These are phyloP conservation scores for Ogataea paraovalis DNA, from an alignment of 805 yeast genomes.

Conservation along the genomic window DNA sequence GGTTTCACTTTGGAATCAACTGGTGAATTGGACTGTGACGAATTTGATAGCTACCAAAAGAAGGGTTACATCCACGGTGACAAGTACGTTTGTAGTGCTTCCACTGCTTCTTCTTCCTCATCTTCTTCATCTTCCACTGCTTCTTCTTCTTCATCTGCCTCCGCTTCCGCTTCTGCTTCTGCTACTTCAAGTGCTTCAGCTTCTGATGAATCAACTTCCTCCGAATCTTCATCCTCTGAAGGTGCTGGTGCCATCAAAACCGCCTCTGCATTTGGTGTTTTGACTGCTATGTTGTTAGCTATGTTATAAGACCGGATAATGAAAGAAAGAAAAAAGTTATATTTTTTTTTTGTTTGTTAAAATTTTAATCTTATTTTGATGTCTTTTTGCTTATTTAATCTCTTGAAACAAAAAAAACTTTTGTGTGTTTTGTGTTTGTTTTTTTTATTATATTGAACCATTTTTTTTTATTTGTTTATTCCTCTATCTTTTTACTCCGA, in stretches of 20 bases:
- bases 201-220: slow-evolving; percentile 35
- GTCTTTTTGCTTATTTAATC: too few species aligned
- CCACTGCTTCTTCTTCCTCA: slow-evolving; percentile 46
- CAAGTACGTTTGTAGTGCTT: slow-evolving; percentile 70
- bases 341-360: not conserved
- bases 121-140: slow-evolving; percentile 26
- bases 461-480: not conserved
- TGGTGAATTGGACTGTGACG: slow-evolving; percentile 77
- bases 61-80: slow-evolving; percentile 87
- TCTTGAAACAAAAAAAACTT: too few species aligned
- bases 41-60: slow-evolving; percentile 66
- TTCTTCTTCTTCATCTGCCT: slow-evolving; percentile 25
- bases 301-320: slow-evolving; percentile 38
- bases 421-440: not conserved
- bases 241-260: slow-evolving; percentile 26
- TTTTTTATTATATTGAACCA: not conserved
- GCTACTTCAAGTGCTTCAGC: slow-evolving; percentile 15
- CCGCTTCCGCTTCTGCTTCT: slow-evolving; percentile 28
- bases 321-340: not conserved
- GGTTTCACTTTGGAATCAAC: slow-evolving; percentile 78
- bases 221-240: slow-evolving; percentile 31
- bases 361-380: not conserved
- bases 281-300: slow-evolving; percentile 49
- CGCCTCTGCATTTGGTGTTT: slow-evolving; percentile 43
- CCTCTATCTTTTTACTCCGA: not conserved